Evolutionary conservation across 148 eudicot genomes (phyloP).

Genomic region (Vaccinium darrowii): DNA sequence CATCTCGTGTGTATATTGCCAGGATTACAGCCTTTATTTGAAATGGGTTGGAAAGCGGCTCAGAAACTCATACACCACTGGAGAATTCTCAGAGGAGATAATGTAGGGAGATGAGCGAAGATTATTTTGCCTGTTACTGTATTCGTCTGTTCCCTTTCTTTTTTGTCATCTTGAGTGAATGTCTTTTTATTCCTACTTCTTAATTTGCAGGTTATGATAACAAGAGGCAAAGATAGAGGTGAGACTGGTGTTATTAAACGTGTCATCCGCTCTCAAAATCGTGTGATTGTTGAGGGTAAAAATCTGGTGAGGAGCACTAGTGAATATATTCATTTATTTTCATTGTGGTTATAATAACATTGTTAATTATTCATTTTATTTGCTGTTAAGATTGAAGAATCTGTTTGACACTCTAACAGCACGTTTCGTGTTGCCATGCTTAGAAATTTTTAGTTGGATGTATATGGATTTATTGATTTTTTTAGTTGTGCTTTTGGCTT

Average conservation of each 20-base stretch:
- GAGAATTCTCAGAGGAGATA: constrained; percentile 90
- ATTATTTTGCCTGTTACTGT: neutral
- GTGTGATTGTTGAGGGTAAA: constrained; percentile 92
- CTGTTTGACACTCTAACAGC: neutral
- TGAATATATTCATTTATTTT: neutral
- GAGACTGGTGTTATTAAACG: constrained; percentile 84
- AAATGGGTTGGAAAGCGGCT: constrained; percentile 98
- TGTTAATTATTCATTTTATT: neutral
- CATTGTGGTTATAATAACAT: neutral
- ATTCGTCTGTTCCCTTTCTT: neutral
- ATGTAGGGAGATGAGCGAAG: constrained; percentile 43
- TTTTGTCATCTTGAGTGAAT: neutral
- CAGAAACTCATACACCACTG: constrained; percentile 87
- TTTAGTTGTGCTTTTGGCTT: neutral
- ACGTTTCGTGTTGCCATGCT: neutral
- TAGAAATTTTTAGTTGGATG: neutral
- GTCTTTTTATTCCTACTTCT: neutral
- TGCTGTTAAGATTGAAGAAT: neutral
- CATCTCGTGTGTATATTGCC: neutral
- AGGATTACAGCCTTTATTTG: constrained; percentile 1
- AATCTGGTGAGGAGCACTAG: constrained; percentile 53
- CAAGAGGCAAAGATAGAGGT: constrained; percentile 90
- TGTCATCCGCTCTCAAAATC: constrained; percentile 84
- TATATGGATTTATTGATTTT: neutral
- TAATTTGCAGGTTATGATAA: constrained; percentile 77